Conservation (phyloP, 169 alveolate species). For the Toxoplasma gondii region DNA sequence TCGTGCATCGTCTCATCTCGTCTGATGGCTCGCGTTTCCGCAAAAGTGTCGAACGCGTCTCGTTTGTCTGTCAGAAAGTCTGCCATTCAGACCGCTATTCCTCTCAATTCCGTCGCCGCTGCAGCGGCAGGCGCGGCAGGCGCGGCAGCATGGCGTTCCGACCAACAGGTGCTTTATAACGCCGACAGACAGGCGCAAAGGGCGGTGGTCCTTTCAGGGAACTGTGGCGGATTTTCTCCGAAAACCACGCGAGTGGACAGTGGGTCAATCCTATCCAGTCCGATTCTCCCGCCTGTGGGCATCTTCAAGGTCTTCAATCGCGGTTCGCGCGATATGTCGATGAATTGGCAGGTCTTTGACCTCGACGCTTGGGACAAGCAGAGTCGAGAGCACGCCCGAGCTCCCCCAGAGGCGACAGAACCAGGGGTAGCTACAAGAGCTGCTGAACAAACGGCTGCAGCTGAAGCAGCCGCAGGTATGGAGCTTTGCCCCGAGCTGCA, state of each 20-base stretch:
- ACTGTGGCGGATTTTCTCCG: background rate
- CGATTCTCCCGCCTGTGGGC: background rate
- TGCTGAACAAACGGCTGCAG: background rate
- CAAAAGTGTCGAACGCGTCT: background rate
- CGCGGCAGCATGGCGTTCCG: background rate
- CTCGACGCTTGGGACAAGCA: constrained; percentile 22
- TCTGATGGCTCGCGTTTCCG: background rate
- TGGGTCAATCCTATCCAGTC: background rate
- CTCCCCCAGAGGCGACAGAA: background rate
- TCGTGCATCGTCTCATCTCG: constrained; percentile 1
- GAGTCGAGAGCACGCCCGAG: background rate
- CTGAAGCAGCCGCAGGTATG: background rate
- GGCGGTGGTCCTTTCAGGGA: background rate
- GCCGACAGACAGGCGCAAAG: background rate
- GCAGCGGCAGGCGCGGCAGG: background rate
- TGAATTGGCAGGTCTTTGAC: background rate
- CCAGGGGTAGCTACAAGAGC: background rate
- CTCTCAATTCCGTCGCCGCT: background rate
- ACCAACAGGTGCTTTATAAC: background rate
- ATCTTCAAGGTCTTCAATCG: constrained; percentile 9
- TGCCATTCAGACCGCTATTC: background rate
- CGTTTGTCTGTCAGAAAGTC: background rate
- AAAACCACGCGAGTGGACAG: background rate
- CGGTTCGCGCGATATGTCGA: background rate
- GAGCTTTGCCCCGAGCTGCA: background rate